Percentiles rank a stretch among this genome's conserved stretches.
phyloP scores from a whole-genome alignment of 805 yeast species.

The Pichia nakasei region DNA sequence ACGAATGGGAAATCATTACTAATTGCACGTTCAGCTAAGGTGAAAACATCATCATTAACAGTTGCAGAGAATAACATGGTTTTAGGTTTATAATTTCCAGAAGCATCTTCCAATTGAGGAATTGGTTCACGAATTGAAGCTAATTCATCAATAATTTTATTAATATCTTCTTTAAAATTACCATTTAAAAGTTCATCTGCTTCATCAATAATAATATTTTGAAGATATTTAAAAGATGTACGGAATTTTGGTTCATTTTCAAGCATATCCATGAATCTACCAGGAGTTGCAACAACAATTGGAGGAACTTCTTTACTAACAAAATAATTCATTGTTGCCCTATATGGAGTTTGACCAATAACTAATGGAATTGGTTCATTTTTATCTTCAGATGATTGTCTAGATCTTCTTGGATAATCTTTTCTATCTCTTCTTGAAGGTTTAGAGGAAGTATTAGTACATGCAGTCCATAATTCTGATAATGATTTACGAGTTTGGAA shows the following conservation, averaged over 20 bases:
- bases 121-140: slow-evolving; percentile 19
- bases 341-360: slow-evolving; percentile 28
- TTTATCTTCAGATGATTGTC: slow-evolving; percentile 1
- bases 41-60: slow-evolving; percentile 55
- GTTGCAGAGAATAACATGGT: slow-evolving; percentile 86
- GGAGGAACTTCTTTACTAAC: slow-evolving; percentile 33
- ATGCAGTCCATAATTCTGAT: slow-evolving; percentile 30
- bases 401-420: neutral
- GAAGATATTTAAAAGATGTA: slow-evolving; percentile 42
- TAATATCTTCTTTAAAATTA: slow-evolving; percentile 65
- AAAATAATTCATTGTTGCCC: slow-evolving; percentile 11
- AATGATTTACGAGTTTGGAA: slow-evolving; percentile 67
- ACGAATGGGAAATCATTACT: slow-evolving; percentile 41
- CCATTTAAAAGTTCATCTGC: slow-evolving; percentile 82
- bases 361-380: slow-evolving; percentile 34
- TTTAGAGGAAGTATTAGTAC: slow-evolving; percentile 2
- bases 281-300: slow-evolving; percentile 83
- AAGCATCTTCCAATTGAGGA: slow-evolving; percentile 12
- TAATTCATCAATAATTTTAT: slow-evolving; percentile 44
- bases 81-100: slow-evolving; percentile 34
- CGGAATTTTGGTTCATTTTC: slow-evolving; percentile 35
- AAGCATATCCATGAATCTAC: slow-evolving; percentile 63
- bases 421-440: slow-evolving; percentile 13
- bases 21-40: slow-evolving; percentile 53
- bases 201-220: slow-evolving; percentile 74